Conservation (phyloP, 257 asterid genomes). For the Gynochthodes officinalis region DNA sequence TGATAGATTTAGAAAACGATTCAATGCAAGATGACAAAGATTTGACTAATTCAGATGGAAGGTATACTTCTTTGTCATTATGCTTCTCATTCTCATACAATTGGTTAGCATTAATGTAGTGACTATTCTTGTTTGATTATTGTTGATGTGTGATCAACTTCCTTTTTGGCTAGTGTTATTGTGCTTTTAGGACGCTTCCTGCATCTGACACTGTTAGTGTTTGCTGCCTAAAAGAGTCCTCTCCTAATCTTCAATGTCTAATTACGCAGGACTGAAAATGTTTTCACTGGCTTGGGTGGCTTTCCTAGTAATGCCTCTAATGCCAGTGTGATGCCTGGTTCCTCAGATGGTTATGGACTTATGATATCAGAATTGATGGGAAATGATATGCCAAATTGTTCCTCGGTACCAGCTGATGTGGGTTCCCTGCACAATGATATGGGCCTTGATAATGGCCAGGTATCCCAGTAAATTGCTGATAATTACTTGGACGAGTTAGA, state of each 20-base stretch:
- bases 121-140: neutral
- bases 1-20: constrained; percentile 91
- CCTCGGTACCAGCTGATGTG: constrained; percentile 62
- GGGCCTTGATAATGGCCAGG: constrained; percentile 81
- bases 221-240: neutral
- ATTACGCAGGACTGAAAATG: constrained; percentile 60
- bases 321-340: constrained; percentile 48
- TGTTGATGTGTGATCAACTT: neutral
- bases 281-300: constrained; percentile 61
- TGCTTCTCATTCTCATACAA: neutral
- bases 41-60: constrained; percentile 47
- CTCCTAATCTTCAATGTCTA: constrained; percentile 4
- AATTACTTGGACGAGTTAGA: constrained; percentile 4
- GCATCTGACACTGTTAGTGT: constrained; percentile 12
- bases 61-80: constrained; percentile 37
- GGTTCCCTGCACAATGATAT: constrained; percentile 66
- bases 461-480: constrained; percentile 27
- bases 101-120: constrained; percentile 3
- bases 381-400: constrained; percentile 60
- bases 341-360: constrained; percentile 84
- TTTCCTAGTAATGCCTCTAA: constrained; percentile 54
- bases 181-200: neutral
- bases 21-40: constrained; percentile 54
- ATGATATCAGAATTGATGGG: constrained; percentile 82
- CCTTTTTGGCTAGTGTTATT: constrained; percentile 2